phyloP scores from a whole-genome alignment of 2,329 filamentous ascomycete genomes.

The Fusarium sp. region DNA sequence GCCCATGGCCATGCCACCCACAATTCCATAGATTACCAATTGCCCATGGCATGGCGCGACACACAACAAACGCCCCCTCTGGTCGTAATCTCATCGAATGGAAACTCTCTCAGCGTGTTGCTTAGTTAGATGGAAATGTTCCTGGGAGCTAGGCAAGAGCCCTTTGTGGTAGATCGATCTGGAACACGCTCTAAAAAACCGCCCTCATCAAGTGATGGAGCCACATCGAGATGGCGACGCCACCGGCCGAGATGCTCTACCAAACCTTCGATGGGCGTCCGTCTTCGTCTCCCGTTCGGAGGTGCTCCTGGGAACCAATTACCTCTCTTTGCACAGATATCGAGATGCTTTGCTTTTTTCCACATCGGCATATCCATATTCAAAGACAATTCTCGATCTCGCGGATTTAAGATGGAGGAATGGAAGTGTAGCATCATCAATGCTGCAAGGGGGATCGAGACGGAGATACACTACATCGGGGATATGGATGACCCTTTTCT shows the following conservation, averaged over 20 bases:
- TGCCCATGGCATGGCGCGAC: not conserved
- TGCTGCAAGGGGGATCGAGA: slow-evolving; percentile 17
- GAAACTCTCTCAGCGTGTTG: not conserved
- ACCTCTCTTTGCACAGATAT: slow-evolving; percentile 3
- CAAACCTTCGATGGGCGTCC: slow-evolving; percentile 33
- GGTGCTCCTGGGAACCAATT: not conserved
- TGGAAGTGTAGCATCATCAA: slow-evolving; percentile 12
- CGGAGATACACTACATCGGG: not conserved
- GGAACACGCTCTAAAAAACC: slow-evolving; percentile 6
- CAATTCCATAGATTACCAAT: slow-evolving; percentile 2
- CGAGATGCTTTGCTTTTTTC: slow-evolving; percentile 12
- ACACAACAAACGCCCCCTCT: not conserved
- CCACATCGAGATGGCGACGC: slow-evolving; percentile 38
- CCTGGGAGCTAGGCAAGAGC: not conserved
- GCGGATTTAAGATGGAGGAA: not conserved
- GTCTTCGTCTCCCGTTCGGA: slow-evolving; percentile 10
- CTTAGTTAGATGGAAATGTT: not conserved
- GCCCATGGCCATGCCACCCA: slow-evolving; percentile 4
- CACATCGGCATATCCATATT: not conserved
- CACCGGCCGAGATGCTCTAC: slow-evolving; percentile 35
- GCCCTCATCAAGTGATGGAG: slow-evolving; percentile 24
- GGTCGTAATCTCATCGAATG: not conserved
- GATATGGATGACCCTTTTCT: not conserved
- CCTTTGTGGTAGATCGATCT: slow-evolving; percentile 30
- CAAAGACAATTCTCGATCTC: not conserved